phyloP scores from a whole-genome alignment of 139 green algal genomes.

The Picochlorum sp. region DNA sequence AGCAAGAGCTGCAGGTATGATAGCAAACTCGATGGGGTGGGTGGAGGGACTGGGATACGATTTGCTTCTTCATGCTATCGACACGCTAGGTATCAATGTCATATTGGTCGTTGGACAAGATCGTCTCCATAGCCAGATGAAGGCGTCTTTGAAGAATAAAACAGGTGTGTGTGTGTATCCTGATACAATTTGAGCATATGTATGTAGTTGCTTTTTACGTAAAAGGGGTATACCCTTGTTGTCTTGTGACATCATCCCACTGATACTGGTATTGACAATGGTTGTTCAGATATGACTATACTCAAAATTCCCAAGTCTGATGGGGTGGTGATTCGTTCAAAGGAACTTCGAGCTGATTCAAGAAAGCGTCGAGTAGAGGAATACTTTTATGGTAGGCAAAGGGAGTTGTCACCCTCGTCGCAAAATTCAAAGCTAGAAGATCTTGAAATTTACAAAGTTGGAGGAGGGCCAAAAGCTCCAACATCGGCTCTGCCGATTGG shows the following conservation, averaged over 20 bases:
- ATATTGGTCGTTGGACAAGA: slow-evolving; percentile 88
- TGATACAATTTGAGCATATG: no score
- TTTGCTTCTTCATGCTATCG: slow-evolving; percentile 74
- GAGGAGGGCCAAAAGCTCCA: slow-evolving; percentile 60
- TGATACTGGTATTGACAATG: no score
- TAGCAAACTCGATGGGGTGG: slow-evolving; percentile 95
- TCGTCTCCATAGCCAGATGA: slow-evolving; percentile 59
- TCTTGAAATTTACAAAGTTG: slow-evolving; percentile 63
- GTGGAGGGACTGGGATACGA: slow-evolving; percentile 84
- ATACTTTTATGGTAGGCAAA: slow-evolving; percentile 84
- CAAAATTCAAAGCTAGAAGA: slow-evolving; percentile 39
- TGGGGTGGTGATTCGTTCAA: slow-evolving; percentile 62
- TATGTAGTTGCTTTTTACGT: no score
- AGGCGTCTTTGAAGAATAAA: slow-evolving; percentile 19
- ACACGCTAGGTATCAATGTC: slow-evolving; percentile 45
- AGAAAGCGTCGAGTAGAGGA: slow-evolving; percentile 55
- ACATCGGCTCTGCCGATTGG: slow-evolving; percentile 67
- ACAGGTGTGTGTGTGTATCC: no score
- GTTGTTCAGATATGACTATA: slow-evolving; percentile 20
- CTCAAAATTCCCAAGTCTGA: slow-evolving; percentile 75
- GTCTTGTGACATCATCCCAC: no score
- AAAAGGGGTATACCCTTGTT: no score
- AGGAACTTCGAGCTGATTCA: slow-evolving; percentile 31
- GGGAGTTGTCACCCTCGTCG: slow-evolving; percentile 43
- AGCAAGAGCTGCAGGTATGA: slow-evolving; percentile 46